Conservation (phyloP, 2,329 filamentous ascomycete genomes). For the Mollisiaceae sp. region DNA sequence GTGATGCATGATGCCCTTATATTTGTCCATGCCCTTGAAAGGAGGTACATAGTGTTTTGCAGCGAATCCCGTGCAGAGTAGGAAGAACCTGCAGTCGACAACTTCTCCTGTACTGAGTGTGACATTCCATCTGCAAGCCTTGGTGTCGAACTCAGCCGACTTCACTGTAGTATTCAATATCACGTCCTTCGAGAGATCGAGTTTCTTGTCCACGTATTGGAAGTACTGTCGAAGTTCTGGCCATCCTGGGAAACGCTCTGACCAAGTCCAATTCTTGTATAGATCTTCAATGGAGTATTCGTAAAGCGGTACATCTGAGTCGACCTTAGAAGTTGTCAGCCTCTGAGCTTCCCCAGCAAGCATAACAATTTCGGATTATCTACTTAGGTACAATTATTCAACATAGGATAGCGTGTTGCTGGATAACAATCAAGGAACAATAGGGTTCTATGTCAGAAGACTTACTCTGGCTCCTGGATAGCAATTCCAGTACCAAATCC, state of each 20-base stretch:
- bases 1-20: slow-evolving; percentile 37
- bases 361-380: no score
- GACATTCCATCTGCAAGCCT: slow-evolving; percentile 47
- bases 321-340: slow-evolving; percentile 38
- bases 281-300: slow-evolving; percentile 51
- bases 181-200: slow-evolving; percentile 55
- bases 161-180: slow-evolving; percentile 47
- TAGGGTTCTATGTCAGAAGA: no score
- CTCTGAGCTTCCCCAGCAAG: no score
- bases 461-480: slow-evolving; percentile 51
- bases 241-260: slow-evolving; percentile 55
- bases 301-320: slow-evolving; percentile 49
- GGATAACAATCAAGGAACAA: no score
- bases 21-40: slow-evolving; percentile 36
- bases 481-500: slow-evolving; percentile 43
- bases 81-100: slow-evolving; percentile 33
- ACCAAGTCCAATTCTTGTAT: slow-evolving; percentile 63
- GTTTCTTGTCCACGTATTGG: slow-evolving; percentile 60
- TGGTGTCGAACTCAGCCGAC: slow-evolving; percentile 47
- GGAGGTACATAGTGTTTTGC: slow-evolving; percentile 35
- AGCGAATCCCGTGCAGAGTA: slow-evolving; percentile 37
- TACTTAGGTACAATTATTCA: no score
- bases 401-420: no score
- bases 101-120: slow-evolving; percentile 45
- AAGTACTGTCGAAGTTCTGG: slow-evolving; percentile 62